These are phyloP conservation scores for Saccharum hybrid DNA, from an alignment of 202 grass and related monocot genomes.

Conservation along the genomic window DNA sequence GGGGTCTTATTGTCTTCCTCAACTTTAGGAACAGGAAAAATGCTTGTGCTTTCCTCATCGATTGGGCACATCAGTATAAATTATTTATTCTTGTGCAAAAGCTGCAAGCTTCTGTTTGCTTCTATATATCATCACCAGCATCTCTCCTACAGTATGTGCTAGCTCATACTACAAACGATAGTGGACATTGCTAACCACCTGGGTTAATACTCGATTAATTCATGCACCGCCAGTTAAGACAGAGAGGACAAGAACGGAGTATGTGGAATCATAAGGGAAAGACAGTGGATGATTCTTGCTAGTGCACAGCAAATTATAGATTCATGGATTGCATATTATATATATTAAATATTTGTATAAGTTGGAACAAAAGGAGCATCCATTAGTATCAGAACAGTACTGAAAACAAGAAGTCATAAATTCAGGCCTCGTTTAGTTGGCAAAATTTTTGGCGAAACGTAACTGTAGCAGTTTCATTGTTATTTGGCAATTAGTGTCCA, in stretches of 20 bases:
- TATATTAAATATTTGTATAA: background rate
- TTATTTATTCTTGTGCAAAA: constrained; percentile 22
- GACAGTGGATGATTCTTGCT: no score
- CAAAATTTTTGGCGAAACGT: no score
- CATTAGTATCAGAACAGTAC: background rate
- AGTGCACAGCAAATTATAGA: background rate
- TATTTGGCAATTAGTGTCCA: no score
- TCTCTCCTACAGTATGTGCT: background rate
- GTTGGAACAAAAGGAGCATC: background rate
- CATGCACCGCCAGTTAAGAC: background rate
- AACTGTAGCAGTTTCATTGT: no score
- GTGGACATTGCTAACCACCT: constrained; percentile 11
- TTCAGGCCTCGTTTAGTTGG: no score
- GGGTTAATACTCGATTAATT: background rate
- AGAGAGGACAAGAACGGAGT: no score
- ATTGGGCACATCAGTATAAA: constrained; percentile 35
- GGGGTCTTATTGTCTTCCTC: constrained; percentile 43
- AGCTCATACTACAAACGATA: background rate
- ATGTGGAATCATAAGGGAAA: background rate
- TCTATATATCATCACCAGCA: background rate
- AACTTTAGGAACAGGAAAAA: constrained; percentile 55
- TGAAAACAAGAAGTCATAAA: constrained; percentile 4
- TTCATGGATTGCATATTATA: background rate
- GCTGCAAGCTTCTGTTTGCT: constrained; percentile 33
- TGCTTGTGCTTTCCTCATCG: constrained; percentile 39